Evolutionary conservation across 1,139 yeast genomes (phyloP).

Genomic region (Diutina catenulata): DNA sequence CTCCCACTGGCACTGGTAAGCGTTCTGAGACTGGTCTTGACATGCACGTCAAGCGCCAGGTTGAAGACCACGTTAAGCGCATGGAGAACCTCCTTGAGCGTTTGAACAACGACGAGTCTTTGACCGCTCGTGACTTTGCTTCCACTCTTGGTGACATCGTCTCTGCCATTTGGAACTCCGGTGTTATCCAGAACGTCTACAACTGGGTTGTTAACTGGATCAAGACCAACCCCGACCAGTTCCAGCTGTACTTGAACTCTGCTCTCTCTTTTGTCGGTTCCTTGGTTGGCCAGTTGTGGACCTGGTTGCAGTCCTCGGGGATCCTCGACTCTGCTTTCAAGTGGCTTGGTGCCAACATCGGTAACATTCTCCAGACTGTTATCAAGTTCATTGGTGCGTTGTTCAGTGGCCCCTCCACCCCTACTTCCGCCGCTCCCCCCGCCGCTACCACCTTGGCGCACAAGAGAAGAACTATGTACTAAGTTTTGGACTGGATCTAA

Average conservation of each 20-base stretch:
- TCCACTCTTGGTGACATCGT: neutral
- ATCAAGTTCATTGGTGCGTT: neutral
- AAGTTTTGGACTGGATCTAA: neutral
- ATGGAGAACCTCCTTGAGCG: neutral
- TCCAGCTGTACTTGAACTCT: neutral
- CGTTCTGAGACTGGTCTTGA: too few relatives aligned
- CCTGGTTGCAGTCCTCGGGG: neutral
- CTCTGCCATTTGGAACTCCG: neutral
- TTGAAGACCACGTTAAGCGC: constrained; percentile 2
- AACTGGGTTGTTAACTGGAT: neutral
- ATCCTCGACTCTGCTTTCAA: neutral
- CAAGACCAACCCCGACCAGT: constrained; percentile 3
- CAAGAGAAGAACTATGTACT: neutral
- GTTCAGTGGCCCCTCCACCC: neutral
- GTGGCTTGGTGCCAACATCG: neutral
- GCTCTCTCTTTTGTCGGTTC: neutral
- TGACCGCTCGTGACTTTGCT: constrained; percentile 3
- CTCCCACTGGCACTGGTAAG: too few relatives aligned
- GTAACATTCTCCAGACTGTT: neutral
- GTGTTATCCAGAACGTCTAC: neutral
- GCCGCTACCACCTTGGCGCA: neutral
- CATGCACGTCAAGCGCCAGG: too few relatives aligned
- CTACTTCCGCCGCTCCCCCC: neutral
- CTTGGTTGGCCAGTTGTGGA: neutral
- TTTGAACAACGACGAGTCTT: neutral